Conservation (phyloP, 2,329 filamentous ascomycete species). For the Clonostachys rosea region DNA sequence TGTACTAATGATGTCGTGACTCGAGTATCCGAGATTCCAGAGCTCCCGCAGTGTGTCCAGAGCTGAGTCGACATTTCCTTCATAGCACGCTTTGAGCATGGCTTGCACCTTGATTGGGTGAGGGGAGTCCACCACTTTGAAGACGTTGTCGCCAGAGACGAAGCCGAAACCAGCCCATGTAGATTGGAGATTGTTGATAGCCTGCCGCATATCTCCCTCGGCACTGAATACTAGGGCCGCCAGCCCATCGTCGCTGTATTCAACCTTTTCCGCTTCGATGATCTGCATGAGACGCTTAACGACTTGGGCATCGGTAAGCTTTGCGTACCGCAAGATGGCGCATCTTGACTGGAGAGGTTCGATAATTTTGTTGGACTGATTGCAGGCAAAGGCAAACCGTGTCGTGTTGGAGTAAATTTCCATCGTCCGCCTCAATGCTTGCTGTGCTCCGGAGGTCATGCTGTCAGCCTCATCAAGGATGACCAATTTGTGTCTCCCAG, state of each 20-base stretch:
- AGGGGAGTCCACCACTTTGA: constrained; percentile 93
- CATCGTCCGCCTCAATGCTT: constrained; percentile 93
- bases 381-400: constrained; percentile 95
- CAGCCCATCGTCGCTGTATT: constrained; percentile 88
- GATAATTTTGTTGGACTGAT: constrained; percentile 99
- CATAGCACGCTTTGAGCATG: constrained; percentile 96
- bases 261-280: constrained; percentile 84
- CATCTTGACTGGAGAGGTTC: constrained; percentile 97
- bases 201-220: constrained; percentile 97
- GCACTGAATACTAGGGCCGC: constrained; percentile 96
- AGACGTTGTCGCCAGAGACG: constrained; percentile 96
- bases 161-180: constrained; percentile 93
- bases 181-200: constrained; percentile 96
- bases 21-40: constrained; percentile 95
- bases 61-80: constrained; percentile 84
- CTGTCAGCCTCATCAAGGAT: constrained; percentile 97
- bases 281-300: constrained; percentile 90
- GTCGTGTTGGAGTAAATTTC: constrained; percentile 98
- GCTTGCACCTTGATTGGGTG: constrained; percentile 98
- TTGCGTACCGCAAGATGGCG: constrained; percentile 89
- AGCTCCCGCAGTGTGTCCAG: constrained; percentile 84
- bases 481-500: constrained; percentile 89
- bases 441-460: constrained; percentile 96
- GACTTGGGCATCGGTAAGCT: constrained; percentile 87
- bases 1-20: constrained; percentile 96